Evolutionary conservation across 1,284 basidiomycete genomes (phyloP).

Genomic region (Moesziomyces antarcticus): DNA sequence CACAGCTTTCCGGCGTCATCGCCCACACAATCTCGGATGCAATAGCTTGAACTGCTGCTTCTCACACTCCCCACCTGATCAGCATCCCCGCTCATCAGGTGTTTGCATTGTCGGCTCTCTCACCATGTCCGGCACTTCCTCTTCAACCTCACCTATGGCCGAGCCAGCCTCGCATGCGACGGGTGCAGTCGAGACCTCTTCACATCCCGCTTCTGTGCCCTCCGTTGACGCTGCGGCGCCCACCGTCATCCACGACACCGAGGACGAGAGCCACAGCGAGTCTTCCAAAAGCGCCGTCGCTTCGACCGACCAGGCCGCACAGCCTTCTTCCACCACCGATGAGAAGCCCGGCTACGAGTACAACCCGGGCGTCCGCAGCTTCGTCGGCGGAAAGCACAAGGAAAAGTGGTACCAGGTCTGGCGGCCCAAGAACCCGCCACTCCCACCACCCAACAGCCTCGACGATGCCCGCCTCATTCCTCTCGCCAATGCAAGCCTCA

Average conservation of each 20-base stretch:
- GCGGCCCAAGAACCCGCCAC: slow-evolving; percentile 60
- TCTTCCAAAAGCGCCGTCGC: slow-evolving; percentile 29
- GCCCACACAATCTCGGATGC: not conserved
- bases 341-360: slow-evolving; percentile 49
- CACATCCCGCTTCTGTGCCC: slow-evolving; percentile 3
- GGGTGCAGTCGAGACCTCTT: not conserved
- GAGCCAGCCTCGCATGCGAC: not conserved
- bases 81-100: not conserved
- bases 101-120: not conserved
- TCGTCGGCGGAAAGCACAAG: slow-evolving; percentile 50
- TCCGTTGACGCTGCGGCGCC: not conserved
- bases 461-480: slow-evolving; percentile 73
- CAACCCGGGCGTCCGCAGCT: slow-evolving; percentile 57
- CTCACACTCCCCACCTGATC: not conserved
- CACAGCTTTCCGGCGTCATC: no score
- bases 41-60: not conserved
- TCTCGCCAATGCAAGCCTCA: slow-evolving; percentile 72
- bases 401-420: slow-evolving; percentile 65
- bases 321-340: slow-evolving; percentile 8
- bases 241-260: slow-evolving; percentile 10
- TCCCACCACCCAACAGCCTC: slow-evolving; percentile 69
- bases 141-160: not conserved
- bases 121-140: not conserved
- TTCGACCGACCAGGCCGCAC: slow-evolving; percentile 25
- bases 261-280: slow-evolving; percentile 37